phyloP scores from a whole-genome alignment of 345 rosid genomes.

The Lenwebbia sp. region DNA sequence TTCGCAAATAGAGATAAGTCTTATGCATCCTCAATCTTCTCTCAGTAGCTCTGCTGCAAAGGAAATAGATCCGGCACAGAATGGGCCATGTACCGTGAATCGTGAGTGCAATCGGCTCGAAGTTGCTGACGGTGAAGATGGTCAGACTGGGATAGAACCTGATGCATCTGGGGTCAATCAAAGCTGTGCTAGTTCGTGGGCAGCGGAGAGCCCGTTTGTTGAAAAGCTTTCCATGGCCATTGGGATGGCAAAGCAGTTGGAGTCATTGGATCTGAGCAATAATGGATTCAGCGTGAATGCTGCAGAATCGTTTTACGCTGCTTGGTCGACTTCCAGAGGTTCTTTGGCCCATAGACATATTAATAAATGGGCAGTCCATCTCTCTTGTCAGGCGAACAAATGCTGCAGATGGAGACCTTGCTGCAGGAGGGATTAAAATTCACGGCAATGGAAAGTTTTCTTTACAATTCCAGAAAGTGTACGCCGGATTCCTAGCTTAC shows the following conservation, averaged over 20 bases:
- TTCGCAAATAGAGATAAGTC: slow-evolving; percentile 2
- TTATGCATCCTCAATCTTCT: slow-evolving; percentile 9
- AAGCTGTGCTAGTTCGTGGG: slow-evolving; percentile 38
- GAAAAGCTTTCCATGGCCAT: slow-evolving; percentile 54
- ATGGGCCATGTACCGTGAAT: slow-evolving; percentile 19
- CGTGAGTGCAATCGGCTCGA: slow-evolving; percentile 34
- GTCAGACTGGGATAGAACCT: slow-evolving; percentile 14
- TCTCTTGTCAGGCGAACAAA: slow-evolving; percentile 33
- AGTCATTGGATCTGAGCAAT: slow-evolving; percentile 55
- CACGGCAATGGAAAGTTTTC: background rate
- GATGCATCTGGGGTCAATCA: slow-evolving; percentile 24
- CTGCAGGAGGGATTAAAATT: slow-evolving; percentile 55
- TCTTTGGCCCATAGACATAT: slow-evolving; percentile 42
- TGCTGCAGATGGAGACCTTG: slow-evolving; percentile 60
- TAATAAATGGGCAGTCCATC: slow-evolving; percentile 43
- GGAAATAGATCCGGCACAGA: slow-evolving; percentile 9
- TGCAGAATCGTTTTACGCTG: slow-evolving; percentile 35
- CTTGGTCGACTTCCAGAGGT: slow-evolving; percentile 53
- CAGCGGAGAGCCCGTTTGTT: slow-evolving; percentile 23
- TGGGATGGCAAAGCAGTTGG: slow-evolving; percentile 47
- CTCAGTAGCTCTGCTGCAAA: background rate
- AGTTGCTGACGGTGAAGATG: slow-evolving; percentile 93
- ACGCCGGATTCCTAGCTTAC: background rate
- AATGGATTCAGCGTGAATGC: slow-evolving; percentile 46
- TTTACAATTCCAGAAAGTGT: background rate